Evolutionary conservation across 208 protist species (phyloP), one percentile per base, ranked within the genome.

Genomic region (Willaertia magna): DNA sequence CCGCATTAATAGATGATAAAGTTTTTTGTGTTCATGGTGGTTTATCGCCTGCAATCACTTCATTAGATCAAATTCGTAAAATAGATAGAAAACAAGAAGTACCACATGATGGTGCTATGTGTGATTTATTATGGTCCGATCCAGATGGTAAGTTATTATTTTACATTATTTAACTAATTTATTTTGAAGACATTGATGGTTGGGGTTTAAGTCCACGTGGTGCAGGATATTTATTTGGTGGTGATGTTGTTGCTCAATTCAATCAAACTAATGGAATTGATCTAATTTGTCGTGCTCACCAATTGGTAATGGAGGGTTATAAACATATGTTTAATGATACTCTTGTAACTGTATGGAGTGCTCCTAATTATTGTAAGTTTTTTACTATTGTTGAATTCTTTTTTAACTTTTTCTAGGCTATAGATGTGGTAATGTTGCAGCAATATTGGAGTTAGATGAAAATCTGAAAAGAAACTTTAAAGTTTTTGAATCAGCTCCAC

Each of bases 141-240:
- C 97, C 97, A 22, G 96, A 98, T 67, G 95, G 96, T 84, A 90
- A 46, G 75, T 55, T 39, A n/a, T 55, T 82, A 34, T 55, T 59
- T 1, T 30, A 34, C 18, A 46, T 22, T 3, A 20, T 51, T 79
- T 30, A 20, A 81, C 16, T 39, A 6, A 26, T 4, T 26, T 34
- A 18, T 26, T 34, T 34, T 34, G 3, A 59, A 87, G 93, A 96
- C 85, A 93, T 96, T 84, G 93, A 99, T 84, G 95, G 97, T 26
- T 99, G 97, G 97, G 97, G 96, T 74, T 74, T 99, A 42, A 96
- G 91, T 48, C 97, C 97, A 47, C 92, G 99, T 79, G 99, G 99
- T 47, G 99, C 99, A 39, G 99, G 98, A 3, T 99, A 97, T 87
- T 91, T 99, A 34, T 99, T 99, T 92, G 99, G 99, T 61, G 94